Conservation (phyloP, 345 rosid genomes). For the Syzygium grande region DNA sequence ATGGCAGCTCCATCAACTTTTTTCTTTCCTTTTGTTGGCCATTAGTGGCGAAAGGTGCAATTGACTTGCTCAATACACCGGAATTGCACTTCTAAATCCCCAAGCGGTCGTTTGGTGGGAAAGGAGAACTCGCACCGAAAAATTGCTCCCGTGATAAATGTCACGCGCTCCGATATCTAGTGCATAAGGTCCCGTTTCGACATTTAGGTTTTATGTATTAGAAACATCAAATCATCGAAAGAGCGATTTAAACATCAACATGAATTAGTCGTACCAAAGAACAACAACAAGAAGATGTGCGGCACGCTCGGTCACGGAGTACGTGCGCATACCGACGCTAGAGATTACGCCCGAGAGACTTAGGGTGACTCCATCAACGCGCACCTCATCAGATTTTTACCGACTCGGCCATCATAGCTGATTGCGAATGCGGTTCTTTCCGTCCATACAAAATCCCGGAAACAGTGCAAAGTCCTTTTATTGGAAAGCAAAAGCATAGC, state of each 20-base stretch:
- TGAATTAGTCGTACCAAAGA: background rate
- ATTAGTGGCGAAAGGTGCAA: no score
- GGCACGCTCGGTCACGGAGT: accelerated
- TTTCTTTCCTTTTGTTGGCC: background rate
- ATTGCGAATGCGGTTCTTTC: background rate
- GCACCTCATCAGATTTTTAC: background rate
- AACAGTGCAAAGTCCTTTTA: background rate
- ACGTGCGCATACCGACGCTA: accelerated
- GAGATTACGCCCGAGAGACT: background rate
- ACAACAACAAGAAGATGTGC: background rate
- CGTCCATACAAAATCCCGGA: accelerated
- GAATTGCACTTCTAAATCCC: background rate
- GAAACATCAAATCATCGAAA: background rate
- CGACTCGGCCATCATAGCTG: accelerated
- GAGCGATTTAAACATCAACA: background rate
- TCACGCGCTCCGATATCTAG: no score
- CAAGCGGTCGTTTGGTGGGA: background rate
- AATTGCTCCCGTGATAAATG: accelerated
- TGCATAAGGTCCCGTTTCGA: no score
- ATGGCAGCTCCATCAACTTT: background rate
- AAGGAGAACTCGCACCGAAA: background rate
- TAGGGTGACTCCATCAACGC: accelerated
- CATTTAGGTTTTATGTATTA: no score
- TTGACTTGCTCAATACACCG: background rate
- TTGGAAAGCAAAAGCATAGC: background rate